Base-by-base conservation (phyloP, 2,329 filamentous ascomycete species). In the Sarocladiaceae sp. region DNA sequence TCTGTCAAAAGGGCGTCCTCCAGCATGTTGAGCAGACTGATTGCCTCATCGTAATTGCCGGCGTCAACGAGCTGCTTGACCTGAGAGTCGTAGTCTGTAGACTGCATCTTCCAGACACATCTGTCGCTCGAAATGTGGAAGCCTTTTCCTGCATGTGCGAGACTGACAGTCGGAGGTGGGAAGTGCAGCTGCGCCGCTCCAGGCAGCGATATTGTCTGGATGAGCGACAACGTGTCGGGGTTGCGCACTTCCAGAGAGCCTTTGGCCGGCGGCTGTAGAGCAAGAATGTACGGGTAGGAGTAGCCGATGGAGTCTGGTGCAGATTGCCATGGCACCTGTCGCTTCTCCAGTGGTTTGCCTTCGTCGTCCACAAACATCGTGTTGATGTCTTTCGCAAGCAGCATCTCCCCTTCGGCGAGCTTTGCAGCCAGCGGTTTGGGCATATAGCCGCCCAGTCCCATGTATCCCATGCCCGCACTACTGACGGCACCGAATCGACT, bases 321-420 rank as follows among this genome's bases (percentile, higher is more conserved):
- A 29, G 82, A 77, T 37, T 85, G 82, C 94, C 94, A 99, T 1
- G 91, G 91, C n/a, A 99, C 85, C 65, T 97, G 92, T 52, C 87
- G 79, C 68, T 89, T 90, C 40, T 92, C 87, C 29, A 95, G 66
- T 0, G 91, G 80, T 59, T 90, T 92, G 4, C 92, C 94, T 26
- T 90, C 79, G 11, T 87, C 82, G 53, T 94, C 87, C 58, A 96
- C 88, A 66, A 99, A 99, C 50, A 97, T 74, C 1, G 92, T 96
- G 66, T 97, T 96, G 62, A 97, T 90, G 60, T 99, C 94, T 67
- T 96, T 96, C n/a, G 93, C 90, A n/a, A 99, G 77, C 54, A 99
- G 72, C 65, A 97, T 82, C 69, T 97, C 83, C 4, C 89, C 88
- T 57, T 95, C 88, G 2, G 83, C 82, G 12, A 99, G 77, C 59